A percentile compares a stretch with the other conserved stretches of the same genome.
These are phyloP conservation scores for Fusarium fracticaudum DNA, from an alignment of 2,329 filamentous ascomycete genomes.

Conservation along the genomic window DNA sequence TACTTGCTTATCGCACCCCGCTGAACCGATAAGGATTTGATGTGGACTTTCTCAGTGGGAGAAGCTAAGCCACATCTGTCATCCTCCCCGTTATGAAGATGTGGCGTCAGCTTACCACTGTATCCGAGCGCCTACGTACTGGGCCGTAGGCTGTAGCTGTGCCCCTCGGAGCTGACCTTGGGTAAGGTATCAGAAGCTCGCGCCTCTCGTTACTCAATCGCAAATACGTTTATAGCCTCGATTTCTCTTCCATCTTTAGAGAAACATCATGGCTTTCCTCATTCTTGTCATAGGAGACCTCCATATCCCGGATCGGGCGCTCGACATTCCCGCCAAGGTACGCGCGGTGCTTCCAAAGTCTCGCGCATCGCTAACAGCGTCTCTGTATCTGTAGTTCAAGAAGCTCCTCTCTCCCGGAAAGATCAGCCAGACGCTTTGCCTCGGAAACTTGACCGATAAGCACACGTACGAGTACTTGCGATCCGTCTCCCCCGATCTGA, in stretches of 20 bases:
- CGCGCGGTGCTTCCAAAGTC: conserved; percentile 14
- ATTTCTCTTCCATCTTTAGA: conserved; percentile 31
- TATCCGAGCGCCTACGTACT: conserved; percentile 44
- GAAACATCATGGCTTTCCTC: conserved; percentile 79
- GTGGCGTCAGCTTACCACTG: conserved; percentile 39
- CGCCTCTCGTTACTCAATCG: conserved; percentile 33
- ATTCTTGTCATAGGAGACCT: conserved; percentile 93
- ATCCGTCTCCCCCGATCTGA: conserved; percentile 76
- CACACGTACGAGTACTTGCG: conserved; percentile 84
- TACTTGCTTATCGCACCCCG: conserved; percentile 45
- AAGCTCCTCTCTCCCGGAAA: conserved; percentile 86
- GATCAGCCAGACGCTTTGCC: conserved; percentile 82
- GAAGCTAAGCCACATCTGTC: conserved; percentile 19
- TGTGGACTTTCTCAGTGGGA: neutral
- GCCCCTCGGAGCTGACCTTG: conserved; percentile 42
- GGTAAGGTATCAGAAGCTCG: conserved; percentile 41
- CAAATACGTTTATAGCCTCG: conserved; percentile 31
- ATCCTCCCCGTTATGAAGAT: conserved; percentile 37
- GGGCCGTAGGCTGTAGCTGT: conserved; percentile 15
- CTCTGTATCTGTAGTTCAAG: conserved; percentile 70
- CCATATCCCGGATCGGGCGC: conserved; percentile 90
- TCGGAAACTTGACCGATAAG: conserved; percentile 83
- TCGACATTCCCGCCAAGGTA: conserved; percentile 92
- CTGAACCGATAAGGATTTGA: conserved; percentile 38
- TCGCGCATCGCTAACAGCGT: conserved; percentile 39